Percentiles rank a stretch among this genome's conserved stretches.
Conservation (phyloP, 2,329 filamentous ascomycete species). For the Colletotrichum melonis region DNA sequence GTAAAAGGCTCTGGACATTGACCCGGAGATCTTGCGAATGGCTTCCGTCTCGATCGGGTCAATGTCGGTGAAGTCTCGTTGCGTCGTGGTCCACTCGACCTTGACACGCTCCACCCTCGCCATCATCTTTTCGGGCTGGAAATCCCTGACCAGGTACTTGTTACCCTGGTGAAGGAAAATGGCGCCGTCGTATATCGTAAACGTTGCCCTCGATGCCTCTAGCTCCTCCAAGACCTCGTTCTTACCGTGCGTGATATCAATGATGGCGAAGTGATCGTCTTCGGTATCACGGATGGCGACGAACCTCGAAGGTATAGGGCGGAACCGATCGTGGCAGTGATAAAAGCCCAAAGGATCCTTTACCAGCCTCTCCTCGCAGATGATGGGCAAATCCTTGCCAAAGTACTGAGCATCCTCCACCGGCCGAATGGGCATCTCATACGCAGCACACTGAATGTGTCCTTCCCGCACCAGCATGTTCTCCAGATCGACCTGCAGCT, state of each 20-base stretch:
- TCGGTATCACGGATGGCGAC: constrained; percentile 90
- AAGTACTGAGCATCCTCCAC: constrained; percentile 83
- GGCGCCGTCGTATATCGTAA: constrained; percentile 95
- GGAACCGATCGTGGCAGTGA: constrained; percentile 89
- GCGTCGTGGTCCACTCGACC: constrained; percentile 94
- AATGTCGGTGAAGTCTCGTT: constrained; percentile 93
- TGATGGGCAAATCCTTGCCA: constrained; percentile 74
- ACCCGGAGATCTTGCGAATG: constrained; percentile 76
- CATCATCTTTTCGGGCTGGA: constrained; percentile 81
- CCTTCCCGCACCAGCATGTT: constrained; percentile 94
- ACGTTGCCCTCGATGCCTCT: constrained; percentile 94
- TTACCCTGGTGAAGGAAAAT: constrained; percentile 98
- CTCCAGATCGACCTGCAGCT: constrained; percentile 89
- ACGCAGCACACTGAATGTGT: constrained; percentile 94
- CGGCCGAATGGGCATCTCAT: constrained; percentile 91
- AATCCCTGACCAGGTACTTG: constrained; percentile 91
- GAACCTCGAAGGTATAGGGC: constrained; percentile 83
- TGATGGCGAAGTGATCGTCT: constrained; percentile 92
- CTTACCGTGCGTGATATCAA: constrained; percentile 84
- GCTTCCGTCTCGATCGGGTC: constrained; percentile 93
- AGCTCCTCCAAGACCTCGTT: constrained; percentile 94
- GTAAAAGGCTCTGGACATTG: constrained; percentile 80
- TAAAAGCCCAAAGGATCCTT: constrained; percentile 85
- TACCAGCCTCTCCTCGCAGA: constrained; percentile 80
- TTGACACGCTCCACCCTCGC: constrained; percentile 90